phyloP scores from a whole-genome alignment of 805 yeast species.

The Candida saitoana region DNA sequence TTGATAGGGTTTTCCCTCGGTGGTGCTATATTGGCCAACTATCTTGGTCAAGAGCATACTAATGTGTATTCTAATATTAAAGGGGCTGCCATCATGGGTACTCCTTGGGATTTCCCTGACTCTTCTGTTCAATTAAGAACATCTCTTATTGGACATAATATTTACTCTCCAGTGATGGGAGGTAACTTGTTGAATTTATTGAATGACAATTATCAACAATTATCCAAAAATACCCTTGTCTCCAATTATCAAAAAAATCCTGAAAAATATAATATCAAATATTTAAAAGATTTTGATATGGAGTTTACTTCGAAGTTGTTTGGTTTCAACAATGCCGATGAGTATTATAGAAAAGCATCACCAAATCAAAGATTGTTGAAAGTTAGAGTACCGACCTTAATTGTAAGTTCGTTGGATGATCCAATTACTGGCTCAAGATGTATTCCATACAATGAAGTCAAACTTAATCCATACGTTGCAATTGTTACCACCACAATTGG shows the following conservation, averaged over 20 bases:
- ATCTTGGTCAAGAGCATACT: constrained; percentile 59
- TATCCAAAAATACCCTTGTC: constrained; percentile 20
- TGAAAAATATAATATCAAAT: constrained; percentile 25
- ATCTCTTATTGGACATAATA: constrained; percentile 33
- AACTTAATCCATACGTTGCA: constrained; percentile 54
- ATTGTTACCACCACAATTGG: constrained; percentile 61
- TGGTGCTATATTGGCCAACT: constrained; percentile 61
- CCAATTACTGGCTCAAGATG: constrained; percentile 55
- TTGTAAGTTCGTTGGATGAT: constrained; percentile 63
- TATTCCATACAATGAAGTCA: constrained; percentile 49
- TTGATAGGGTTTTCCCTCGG: constrained; percentile 72
- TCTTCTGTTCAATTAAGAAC: constrained; percentile 46
- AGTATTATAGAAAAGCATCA: constrained; percentile 63
- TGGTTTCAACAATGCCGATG: constrained; percentile 59
- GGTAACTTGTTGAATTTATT: constrained; percentile 32
- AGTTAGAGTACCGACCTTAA: constrained; percentile 58
- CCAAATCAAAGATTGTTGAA: constrained; percentile 54
- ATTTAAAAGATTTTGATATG: constrained; percentile 57
- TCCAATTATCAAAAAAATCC: constrained; percentile 29
- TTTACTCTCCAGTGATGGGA: constrained; percentile 43
- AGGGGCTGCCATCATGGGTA: constrained; percentile 57
- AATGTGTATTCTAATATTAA: constrained; percentile 47
- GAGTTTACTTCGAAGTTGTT: constrained; percentile 56
- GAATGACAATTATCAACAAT: constrained; percentile 20
- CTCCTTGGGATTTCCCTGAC: constrained; percentile 71